Evolutionary conservation across 2,329 filamentous ascomycete genomes (phyloP).

Genomic region (Fusarium nanum): DNA sequence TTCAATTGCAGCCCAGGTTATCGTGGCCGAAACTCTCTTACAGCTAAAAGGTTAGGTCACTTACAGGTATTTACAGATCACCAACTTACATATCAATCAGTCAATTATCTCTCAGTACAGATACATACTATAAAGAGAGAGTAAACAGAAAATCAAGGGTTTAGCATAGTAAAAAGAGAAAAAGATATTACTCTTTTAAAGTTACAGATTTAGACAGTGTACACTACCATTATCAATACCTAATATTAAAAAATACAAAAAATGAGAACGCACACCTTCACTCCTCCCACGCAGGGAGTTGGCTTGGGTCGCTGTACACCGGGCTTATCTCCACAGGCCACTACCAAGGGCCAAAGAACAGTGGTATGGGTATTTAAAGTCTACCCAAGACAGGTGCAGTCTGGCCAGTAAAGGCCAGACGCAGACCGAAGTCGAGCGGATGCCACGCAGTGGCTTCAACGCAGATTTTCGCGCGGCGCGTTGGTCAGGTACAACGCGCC

Average conservation of each 20-base stretch:
- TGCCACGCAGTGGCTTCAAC: neutral
- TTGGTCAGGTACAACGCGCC: neutral
- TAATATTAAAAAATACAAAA: neutral
- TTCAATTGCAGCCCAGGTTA: neutral
- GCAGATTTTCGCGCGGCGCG: neutral
- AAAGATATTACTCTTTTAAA: neutral
- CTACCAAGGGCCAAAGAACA: slow-evolving; percentile 18
- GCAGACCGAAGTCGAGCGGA: neutral
- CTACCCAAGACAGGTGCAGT: neutral
- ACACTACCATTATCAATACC: neutral
- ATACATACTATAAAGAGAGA: neutral
- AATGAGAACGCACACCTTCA: slow-evolving; percentile 12
- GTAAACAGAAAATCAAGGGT: neutral
- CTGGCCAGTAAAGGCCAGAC: too few species aligned
- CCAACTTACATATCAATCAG: neutral
- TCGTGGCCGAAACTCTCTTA: neutral
- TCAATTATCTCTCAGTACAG: neutral
- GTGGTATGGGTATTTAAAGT: neutral
- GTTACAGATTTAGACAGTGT: neutral
- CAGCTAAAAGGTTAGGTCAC: neutral
- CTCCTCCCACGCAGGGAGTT: neutral
- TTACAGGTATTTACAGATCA: neutral
- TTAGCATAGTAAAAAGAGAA: neutral
- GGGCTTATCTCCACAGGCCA: slow-evolving; percentile 18
- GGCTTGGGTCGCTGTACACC: neutral